phyloP scores from a whole-genome alignment of 140 eudicot genomes.

The Cichorium intybus region DNA sequence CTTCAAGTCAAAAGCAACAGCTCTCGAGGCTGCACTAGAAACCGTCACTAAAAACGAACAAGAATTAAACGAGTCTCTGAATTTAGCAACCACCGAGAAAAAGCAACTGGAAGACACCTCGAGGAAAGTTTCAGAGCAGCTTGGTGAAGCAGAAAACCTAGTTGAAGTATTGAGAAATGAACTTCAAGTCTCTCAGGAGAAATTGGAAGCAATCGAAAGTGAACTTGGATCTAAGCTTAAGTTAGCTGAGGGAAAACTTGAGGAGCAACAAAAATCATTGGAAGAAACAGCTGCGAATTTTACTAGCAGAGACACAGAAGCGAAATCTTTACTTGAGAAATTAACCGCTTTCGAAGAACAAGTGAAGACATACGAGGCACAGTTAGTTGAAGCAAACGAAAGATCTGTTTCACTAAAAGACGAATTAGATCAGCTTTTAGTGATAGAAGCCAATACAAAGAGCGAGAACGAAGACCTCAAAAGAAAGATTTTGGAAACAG shows the following conservation, averaged over 20 bases:
- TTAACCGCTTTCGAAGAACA: conserved; percentile 49
- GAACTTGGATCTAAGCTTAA: conserved; percentile 73
- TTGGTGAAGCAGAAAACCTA: conserved; percentile 61
- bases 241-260: conserved; percentile 56
- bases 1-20: conserved; percentile 43
- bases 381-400: conserved; percentile 58
- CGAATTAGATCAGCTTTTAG: conserved; percentile 58
- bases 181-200: conserved; percentile 50
- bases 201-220: conserved; percentile 59
- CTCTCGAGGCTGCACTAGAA: conserved; percentile 59
- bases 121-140: conserved; percentile 53
- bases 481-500: conserved; percentile 53
- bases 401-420: conserved; percentile 46
- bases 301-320: conserved; percentile 67
- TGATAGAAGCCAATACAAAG: conserved; percentile 60
- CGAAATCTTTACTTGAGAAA: conserved; percentile 59
- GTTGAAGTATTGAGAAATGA: conserved; percentile 61
- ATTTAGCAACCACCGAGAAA: conserved; percentile 66
- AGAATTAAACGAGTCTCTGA: conserved; percentile 50
- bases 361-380: conserved; percentile 46
- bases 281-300: conserved; percentile 61
- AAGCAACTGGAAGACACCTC: conserved; percentile 52
- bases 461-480: conserved; percentile 59
- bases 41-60: conserved; percentile 55
- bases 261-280: conserved; percentile 25